These are phyloP conservation scores for Ceratocystis variospora DNA, from an alignment of 2,329 filamentous ascomycete genomes.

Conservation along the genomic window DNA sequence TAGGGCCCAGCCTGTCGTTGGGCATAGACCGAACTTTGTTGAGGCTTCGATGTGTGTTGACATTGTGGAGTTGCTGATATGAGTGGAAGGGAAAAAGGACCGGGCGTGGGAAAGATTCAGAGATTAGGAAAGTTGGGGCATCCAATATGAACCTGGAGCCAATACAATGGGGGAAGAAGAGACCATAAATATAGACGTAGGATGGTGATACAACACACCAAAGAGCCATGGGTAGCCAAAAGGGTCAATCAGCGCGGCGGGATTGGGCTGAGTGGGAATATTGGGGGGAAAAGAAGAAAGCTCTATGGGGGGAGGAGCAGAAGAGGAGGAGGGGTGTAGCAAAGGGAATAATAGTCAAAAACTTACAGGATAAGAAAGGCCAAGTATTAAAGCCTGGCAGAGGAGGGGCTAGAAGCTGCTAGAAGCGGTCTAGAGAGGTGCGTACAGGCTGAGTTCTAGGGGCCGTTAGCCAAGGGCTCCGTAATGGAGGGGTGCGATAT, in stretches of 20 bases:
- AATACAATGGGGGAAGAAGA: not conserved
- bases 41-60: not conserved
- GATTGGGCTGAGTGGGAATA: not conserved
- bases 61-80: not conserved
- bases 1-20: not conserved
- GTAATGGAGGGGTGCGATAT: not conserved
- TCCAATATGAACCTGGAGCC: not conserved
- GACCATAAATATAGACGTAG: too few relatives aligned
- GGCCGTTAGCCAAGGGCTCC: not conserved
- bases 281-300: not conserved
- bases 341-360: not conserved
- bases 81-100: not conserved
- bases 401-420: not conserved
- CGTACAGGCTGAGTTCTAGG: not conserved
- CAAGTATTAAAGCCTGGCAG: not conserved
- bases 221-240: not conserved
- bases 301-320: not conserved
- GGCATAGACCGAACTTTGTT: not conserved
- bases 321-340: not conserved
- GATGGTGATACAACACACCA: not conserved
- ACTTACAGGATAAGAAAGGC: not conserved
- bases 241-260: not conserved
- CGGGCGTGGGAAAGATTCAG: not conserved
- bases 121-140: not conserved
- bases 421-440: not conserved